Evolutionary conservation across 352 stramenopile species (phyloP), one percentile per base, ranked within the genome.

Genomic region (Phytophthora sp.): DNA sequence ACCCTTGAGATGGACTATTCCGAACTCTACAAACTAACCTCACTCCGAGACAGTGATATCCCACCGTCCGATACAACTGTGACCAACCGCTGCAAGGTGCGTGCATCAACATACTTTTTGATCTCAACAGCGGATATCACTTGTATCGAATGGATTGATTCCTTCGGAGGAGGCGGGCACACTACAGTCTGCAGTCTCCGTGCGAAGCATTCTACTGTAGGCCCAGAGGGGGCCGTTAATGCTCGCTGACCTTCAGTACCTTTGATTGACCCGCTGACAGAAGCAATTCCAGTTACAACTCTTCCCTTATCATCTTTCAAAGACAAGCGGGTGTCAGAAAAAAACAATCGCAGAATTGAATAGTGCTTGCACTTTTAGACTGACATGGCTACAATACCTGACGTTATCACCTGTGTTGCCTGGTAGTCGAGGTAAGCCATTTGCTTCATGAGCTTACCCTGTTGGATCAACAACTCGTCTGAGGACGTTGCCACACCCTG

Each of bases 351-450:
- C n/a, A 29, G 16, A 44, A 42, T 4, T 45, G 13, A 26, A 41
- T 1, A 52, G 7, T 9, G 41, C 39, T n/a, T n/a, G n/a, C n/a
- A n/a, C n/a, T n/a, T 23, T 24, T 12, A 11, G 2, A 9, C 20
- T 11, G 20, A 27, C 1, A 41, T 57, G 3, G 35, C 41, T 35
- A 15, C 20, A 42, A 6, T 57, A 82, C 76, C 68, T 60, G 46
- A 15, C 3, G 31, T 29, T 57, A 49, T 47, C 1, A 76, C 53
- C 12, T 74, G 71, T 47, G 63, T 68, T 26, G 72, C 50, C 24
- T 84, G 76, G 11, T 77, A 72, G 23, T 90, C 77, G 47, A 82
- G 66, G 7, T 79, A 70, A 2, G 70, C 77, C 50, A 87, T 72
- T 11, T 69, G 70, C 26, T 64, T 64, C 45, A 74, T 66, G 20